Conservation (phyloP, 148 eudicot genomes). For the Agrostemma githago region DNA sequence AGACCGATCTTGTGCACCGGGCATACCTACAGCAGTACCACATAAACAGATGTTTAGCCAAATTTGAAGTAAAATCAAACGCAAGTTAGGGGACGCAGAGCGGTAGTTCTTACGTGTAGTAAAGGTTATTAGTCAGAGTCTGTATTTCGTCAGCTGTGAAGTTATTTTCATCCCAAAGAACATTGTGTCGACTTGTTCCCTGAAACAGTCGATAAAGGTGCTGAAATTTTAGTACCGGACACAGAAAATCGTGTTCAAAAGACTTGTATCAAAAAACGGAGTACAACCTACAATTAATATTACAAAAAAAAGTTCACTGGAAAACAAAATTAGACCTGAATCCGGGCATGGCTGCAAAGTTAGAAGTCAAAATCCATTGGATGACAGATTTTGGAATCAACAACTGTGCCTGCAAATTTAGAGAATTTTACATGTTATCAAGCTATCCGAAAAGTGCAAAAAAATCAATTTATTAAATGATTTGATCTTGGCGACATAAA, state of each 20-base stretch:
- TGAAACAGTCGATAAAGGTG: slow-evolving; percentile 16
- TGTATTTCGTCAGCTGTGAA: slow-evolving; percentile 76
- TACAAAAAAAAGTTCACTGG: neutral
- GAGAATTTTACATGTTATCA: neutral
- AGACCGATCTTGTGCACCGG: slow-evolving; percentile 80
- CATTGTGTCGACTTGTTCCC: slow-evolving; percentile 28
- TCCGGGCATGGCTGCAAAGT: slow-evolving; percentile 17
- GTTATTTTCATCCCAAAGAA: slow-evolving; percentile 80
- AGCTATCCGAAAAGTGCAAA: neutral
- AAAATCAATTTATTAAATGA: neutral
- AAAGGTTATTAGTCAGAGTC: slow-evolving; percentile 73
- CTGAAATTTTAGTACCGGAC: slow-evolving; percentile 7
- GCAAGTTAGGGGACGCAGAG: too few relatives aligned
- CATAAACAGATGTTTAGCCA: neutral
- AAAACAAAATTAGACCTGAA: slow-evolving; percentile 43
- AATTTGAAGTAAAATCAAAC: neutral
- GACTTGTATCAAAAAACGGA: neutral
- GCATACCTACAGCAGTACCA: slow-evolving; percentile 51
- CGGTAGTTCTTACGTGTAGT: slow-evolving; percentile 54
- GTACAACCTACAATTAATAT: neutral
- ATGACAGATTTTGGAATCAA: slow-evolving; percentile 53
- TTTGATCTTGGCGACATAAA: neutral
- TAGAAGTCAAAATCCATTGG: too few relatives aligned
- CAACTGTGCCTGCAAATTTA: slow-evolving; percentile 57
- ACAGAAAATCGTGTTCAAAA: neutral